Conservation (phyloP, 768 basidiomycete genomes). For the Amanita brunnescens region DNA sequence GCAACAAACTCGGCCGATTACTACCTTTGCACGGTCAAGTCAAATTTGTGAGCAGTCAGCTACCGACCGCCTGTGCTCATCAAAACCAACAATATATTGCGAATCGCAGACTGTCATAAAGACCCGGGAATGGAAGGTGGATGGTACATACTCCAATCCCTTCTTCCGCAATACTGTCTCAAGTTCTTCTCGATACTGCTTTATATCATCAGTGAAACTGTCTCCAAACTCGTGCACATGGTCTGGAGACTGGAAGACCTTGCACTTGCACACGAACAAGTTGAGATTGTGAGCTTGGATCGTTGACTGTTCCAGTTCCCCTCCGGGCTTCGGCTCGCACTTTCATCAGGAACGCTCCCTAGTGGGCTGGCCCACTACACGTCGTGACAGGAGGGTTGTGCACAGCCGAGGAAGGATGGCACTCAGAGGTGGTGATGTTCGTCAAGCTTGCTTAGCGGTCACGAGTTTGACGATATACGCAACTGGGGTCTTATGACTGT, state of each 20-base stretch:
- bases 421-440: too few relatives aligned
- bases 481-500: too few relatives aligned
- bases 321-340: conserved; percentile 58
- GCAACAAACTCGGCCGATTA: conserved; percentile 49
- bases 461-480: too few relatives aligned
- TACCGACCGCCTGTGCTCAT: too few relatives aligned
- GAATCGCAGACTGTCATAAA: background rate
- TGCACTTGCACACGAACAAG: conserved; percentile 53
- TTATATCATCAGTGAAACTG: conserved; percentile 28
- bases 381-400: too few relatives aligned
- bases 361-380: too few relatives aligned
- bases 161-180: conserved; percentile 30
- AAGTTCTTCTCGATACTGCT: conserved; percentile 28
- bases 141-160: too few relatives aligned
- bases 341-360: conserved; percentile 65
- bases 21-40: conserved; percentile 32
- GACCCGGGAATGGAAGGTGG: background rate
- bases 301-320: conserved; percentile 57
- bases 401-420: too few relatives aligned
- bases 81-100: too few relatives aligned
- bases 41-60: conserved; percentile 14
- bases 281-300: conserved; percentile 51
- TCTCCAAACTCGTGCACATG: conserved; percentile 32
- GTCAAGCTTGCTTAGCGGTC: too few relatives aligned
- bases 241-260: conserved; percentile 52